Evolutionary conservation across 192 early-diverging fungal genomes (phyloP).

Genomic region (Coemansia asiatica): DNA sequence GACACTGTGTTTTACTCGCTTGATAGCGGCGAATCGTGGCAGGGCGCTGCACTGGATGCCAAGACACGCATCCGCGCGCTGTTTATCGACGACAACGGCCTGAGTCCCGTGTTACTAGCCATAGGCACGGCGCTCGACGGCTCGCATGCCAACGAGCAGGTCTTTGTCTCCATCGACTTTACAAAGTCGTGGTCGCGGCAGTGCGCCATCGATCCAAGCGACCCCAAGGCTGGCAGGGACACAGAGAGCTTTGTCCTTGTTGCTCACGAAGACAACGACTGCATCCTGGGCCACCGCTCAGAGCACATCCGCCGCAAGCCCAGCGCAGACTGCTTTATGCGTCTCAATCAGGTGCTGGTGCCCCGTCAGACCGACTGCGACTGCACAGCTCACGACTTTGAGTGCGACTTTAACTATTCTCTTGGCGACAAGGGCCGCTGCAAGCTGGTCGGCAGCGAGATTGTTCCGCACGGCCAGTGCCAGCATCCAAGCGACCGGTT

Average conservation of each 20-base stretch:
- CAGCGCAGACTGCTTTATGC: constrained; percentile 75
- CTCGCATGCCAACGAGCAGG: constrained; percentile 33
- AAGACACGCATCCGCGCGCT: constrained; percentile 63
- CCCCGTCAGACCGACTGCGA: constrained; percentile 64
- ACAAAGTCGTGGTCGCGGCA: constrained; percentile 57
- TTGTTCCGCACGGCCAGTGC: constrained; percentile 67
- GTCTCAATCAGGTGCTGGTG: constrained; percentile 60
- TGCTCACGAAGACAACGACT: constrained; percentile 61
- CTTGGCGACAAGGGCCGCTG: constrained; percentile 60
- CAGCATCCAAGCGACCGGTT: constrained; percentile 63
- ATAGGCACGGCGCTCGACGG: constrained; percentile 43
- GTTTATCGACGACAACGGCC: constrained; percentile 80
- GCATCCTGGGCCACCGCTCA: constrained; percentile 77
- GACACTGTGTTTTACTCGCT: constrained; percentile 70
- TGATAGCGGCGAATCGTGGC: constrained; percentile 78
- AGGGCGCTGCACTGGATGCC: constrained; percentile 47
- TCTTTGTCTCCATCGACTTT: constrained; percentile 75
- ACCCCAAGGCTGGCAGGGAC: constrained; percentile 51
- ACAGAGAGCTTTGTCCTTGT: constrained; percentile 36
- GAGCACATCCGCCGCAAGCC: constrained; percentile 77
- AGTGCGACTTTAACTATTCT: constrained; percentile 88
- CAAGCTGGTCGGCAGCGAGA: constrained; percentile 56
- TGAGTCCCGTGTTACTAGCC: constrained; percentile 70
- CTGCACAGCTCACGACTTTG: constrained; percentile 84
- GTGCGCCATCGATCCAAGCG: constrained; percentile 63